phyloP scores from a whole-genome alignment of 2,329 filamentous ascomycete species.

The Hortaea werneckii region DNA sequence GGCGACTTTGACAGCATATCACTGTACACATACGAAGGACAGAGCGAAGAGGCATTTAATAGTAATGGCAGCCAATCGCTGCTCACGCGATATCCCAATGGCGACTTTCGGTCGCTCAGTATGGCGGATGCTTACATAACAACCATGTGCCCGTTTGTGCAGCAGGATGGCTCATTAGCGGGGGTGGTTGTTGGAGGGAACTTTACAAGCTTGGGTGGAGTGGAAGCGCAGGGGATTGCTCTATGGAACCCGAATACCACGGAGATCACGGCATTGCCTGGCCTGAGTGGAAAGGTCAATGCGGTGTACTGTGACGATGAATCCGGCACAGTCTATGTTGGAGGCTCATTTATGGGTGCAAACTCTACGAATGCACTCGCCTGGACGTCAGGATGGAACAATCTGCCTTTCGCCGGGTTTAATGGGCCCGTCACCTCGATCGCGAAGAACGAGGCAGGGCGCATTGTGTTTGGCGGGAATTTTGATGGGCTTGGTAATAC shows the following conservation, averaged over 20 bases:
- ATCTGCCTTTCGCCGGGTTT: constrained; percentile 84
- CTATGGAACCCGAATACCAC: constrained; percentile 66
- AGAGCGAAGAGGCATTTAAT: constrained; percentile 56
- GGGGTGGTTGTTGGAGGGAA: constrained; percentile 84
- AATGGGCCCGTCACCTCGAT: constrained; percentile 88
- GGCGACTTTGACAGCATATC: constrained; percentile 91
- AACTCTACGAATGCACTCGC: constrained; percentile 86
- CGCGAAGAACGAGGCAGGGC: constrained; percentile 64
- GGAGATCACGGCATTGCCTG: constrained; percentile 62
- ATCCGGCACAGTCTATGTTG: constrained; percentile 75
- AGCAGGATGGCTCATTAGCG: constrained; percentile 54
- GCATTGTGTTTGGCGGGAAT: constrained; percentile 83
- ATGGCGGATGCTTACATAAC: constrained; percentile 77
- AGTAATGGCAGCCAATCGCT: constrained; percentile 74
- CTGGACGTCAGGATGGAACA: constrained; percentile 67
- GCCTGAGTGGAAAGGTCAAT: constrained; percentile 72
- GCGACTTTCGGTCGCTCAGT: constrained; percentile 63
- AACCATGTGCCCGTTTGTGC: constrained; percentile 73
- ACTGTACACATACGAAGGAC: constrained; percentile 73
- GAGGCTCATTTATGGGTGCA: constrained; percentile 68
- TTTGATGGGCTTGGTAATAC: constrained; percentile 84
- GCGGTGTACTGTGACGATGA: constrained; percentile 72
- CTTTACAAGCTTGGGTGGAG: constrained; percentile 78
- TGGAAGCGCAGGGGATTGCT: constrained; percentile 68
- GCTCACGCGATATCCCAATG: constrained; percentile 73